Percentiles rank a stretch among this genome's conserved stretches.
Evolutionary conservation across 495 filamentous ascomycete genomes (phyloP).

Genomic region (Aspergillus baeticus): DNA sequence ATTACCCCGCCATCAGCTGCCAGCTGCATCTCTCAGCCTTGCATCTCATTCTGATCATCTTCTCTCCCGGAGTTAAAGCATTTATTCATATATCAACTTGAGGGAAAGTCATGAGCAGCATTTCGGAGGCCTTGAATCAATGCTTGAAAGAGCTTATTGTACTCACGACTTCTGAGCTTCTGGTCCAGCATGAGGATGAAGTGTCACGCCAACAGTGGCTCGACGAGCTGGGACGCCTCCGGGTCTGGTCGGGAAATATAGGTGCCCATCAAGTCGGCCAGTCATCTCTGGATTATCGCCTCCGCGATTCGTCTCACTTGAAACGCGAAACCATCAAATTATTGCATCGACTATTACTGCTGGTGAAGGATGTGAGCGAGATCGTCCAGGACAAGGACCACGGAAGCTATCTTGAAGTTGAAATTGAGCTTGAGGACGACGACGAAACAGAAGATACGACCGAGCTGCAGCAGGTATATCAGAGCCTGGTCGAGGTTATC

Average conservation of each 20-base stretch:
- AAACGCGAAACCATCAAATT: constrained; percentile 17
- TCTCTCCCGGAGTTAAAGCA: no score
- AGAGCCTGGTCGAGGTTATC: constrained; percentile 7
- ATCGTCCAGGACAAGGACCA: neutral
- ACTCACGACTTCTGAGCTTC: neutral
- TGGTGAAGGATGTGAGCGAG: constrained; percentile 5
- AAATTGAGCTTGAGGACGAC: neutral
- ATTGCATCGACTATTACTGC: neutral
- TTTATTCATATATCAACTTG: no score
- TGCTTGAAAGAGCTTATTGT: neutral
- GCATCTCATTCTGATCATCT: no score
- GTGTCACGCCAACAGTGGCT: constrained; percentile 16
- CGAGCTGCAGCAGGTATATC: constrained; percentile 10
- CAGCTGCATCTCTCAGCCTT: neutral
- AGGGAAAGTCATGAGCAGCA: neutral
- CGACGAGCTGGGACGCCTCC: constrained; percentile 40
- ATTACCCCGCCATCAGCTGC: no score
- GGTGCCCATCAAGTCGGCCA: constrained; percentile 40
- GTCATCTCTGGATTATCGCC: constrained; percentile 46
- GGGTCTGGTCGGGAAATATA: constrained; percentile 47
- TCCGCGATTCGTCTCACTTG: constrained; percentile 48
- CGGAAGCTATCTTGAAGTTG: neutral
- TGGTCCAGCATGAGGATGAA: neutral
- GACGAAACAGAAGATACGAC: neutral
- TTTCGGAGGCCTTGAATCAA: neutral